Percentiles rank a stretch among this genome's conserved stretches.
These are phyloP conservation scores for Carex littledalei DNA, from an alignment of 176 grass and related monocot genomes.

Conservation along the genomic window DNA sequence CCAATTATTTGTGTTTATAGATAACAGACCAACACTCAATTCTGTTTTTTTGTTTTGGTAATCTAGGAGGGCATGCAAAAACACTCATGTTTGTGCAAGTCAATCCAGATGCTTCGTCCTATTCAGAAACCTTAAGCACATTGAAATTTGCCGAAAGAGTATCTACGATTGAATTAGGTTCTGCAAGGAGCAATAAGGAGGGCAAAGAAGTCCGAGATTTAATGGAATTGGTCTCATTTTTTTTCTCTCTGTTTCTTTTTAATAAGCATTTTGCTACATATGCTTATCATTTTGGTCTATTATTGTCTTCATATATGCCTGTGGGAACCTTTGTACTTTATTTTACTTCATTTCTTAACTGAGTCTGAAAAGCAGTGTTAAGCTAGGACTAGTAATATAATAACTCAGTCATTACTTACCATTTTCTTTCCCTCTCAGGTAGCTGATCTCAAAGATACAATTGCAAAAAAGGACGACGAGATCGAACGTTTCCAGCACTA, in stretches of 20 bases:
- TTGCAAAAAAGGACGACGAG: slow-evolving; percentile 77
- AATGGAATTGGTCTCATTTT: slow-evolving; percentile 51
- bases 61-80: slow-evolving; percentile 80
- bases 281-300: background rate
- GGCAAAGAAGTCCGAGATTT: slow-evolving; percentile 74
- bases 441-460: slow-evolving; percentile 64
- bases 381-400: background rate
- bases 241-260: background rate
- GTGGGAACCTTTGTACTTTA: slow-evolving; percentile 13
- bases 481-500: slow-evolving; percentile 52
- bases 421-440: slow-evolving; percentile 36
- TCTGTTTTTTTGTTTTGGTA: background rate
- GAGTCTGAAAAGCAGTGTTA: slow-evolving; percentile 7
- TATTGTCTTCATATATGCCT: background rate
- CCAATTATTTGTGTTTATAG: background rate
- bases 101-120: slow-evolving; percentile 71
- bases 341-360: background rate
- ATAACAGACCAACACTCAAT: background rate
- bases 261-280: background rate
- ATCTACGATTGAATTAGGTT: slow-evolving; percentile 72
- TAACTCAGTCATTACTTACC: background rate
- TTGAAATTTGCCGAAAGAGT: slow-evolving; percentile 88
- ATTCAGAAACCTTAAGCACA: slow-evolving; percentile 67
- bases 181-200: slow-evolving; percentile 62
- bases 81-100: slow-evolving; percentile 89